phyloP scores from a whole-genome alignment of 1,284 basidiomycete species.

The Ganoderma meredithae region DNA sequence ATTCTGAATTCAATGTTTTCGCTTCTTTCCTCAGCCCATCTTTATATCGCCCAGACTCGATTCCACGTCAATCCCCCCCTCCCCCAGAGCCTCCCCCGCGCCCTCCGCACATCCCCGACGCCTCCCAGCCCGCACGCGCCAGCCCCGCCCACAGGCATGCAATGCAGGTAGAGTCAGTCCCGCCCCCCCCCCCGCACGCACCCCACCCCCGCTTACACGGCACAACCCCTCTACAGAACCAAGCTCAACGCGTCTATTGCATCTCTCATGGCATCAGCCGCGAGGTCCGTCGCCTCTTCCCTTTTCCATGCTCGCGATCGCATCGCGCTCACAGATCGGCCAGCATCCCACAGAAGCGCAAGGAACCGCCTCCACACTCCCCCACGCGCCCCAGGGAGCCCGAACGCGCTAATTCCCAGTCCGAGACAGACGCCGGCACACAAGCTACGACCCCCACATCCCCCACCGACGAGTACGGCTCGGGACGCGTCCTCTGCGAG shows the following conservation, averaged over 20 bases:
- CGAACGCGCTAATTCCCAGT: slow-evolving; percentile 31
- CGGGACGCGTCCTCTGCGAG: slow-evolving; percentile 69
- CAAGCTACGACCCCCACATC: slow-evolving; percentile 38
- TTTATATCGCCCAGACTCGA: slow-evolving; percentile 39
- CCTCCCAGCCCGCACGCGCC: slow-evolving; percentile 6
- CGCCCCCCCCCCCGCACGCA: background rate
- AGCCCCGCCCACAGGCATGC: slow-evolving; percentile 8
- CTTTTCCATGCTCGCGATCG: background rate
- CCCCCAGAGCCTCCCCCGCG: slow-evolving; percentile 31
- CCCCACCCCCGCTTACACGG: slow-evolving; percentile 6
- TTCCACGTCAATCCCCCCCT: slow-evolving; percentile 40
- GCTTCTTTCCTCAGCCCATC: slow-evolving; percentile 42
- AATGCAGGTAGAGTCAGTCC: slow-evolving; percentile 37
- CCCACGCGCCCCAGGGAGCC: slow-evolving; percentile 27
- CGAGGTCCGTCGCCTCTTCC: slow-evolving; percentile 31
- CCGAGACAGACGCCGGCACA: slow-evolving; percentile 27
- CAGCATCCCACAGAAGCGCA: slow-evolving; percentile 51
- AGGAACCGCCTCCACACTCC: slow-evolving; percentile 43
- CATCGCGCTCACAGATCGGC: slow-evolving; percentile 20
- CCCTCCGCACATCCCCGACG: slow-evolving; percentile 18
- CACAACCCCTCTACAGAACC: slow-evolving; percentile 10
- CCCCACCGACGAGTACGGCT: slow-evolving; percentile 56
- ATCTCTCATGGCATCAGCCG: slow-evolving; percentile 33
- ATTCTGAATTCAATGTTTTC: slow-evolving; percentile 45
- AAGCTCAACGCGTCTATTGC: slow-evolving; percentile 28